Percentiles rank a stretch among this genome's conserved stretches.
Evolutionary conservation across 306 rosid species (phyloP).

Genomic region (Fragaria vesca): DNA sequence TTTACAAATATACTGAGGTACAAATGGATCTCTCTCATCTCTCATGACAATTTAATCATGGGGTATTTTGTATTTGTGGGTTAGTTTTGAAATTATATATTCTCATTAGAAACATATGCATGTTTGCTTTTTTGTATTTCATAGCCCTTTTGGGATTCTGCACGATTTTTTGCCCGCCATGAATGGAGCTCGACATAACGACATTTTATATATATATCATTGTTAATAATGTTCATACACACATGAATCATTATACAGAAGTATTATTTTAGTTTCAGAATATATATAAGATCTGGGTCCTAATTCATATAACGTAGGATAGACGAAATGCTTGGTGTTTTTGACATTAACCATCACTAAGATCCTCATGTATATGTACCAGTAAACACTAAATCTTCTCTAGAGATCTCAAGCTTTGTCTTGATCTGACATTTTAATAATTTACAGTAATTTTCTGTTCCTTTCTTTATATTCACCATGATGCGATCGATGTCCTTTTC

Average conservation of each 20-base stretch:
- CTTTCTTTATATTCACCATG: conserved; percentile 4
- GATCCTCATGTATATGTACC: background rate
- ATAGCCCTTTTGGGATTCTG: conserved; percentile 24
- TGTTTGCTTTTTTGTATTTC: conserved; percentile 13
- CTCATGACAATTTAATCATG: conserved; percentile 9
- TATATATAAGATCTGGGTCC: background rate
- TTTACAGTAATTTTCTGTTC: background rate
- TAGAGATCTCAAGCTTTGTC: conserved; percentile 10
- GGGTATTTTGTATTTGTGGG: conserved; percentile 14
- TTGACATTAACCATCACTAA: conserved; percentile 12
- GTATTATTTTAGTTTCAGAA: background rate
- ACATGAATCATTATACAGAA: background rate
- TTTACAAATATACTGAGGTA: conserved; percentile 9
- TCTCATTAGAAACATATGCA: conserved; percentile 4
- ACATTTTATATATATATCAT: background rate
- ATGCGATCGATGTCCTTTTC: conserved; percentile 6
- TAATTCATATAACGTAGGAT: background rate
- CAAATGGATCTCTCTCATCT: conserved; percentile 2
- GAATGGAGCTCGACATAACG: conserved; percentile 15
- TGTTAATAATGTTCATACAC: background rate
- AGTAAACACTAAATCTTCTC: background rate
- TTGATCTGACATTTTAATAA: conserved; percentile 16
- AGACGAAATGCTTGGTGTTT: conserved; percentile 9
- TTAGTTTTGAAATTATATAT: conserved; percentile 10
- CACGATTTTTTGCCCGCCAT: conserved; percentile 29